Percentiles rank a stretch among this genome's conserved stretches.
These are phyloP conservation scores for Cytospora mali DNA, from an alignment of 2,329 filamentous ascomycete genomes.

Conservation along the genomic window DNA sequence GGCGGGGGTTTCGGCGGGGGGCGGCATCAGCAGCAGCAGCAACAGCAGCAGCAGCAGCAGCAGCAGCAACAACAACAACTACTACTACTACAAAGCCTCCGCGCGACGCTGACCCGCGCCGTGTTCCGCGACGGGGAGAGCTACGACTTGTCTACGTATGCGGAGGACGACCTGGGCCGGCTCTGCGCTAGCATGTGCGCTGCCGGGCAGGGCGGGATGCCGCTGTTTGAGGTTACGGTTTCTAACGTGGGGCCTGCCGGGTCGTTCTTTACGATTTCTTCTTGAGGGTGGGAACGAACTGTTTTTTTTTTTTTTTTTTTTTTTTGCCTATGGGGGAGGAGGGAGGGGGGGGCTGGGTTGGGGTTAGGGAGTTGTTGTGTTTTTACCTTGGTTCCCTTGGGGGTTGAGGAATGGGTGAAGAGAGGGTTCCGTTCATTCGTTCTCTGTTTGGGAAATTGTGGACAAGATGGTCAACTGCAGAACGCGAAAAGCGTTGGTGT, in stretches of 20 bases:
- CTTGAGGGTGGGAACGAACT: neutral
- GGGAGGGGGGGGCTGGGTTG: neutral
- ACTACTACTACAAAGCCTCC: too few species aligned
- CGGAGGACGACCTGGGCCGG: conserved; percentile 21
- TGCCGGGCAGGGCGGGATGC: conserved; percentile 3
- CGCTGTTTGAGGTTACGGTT: conserved; percentile 24
- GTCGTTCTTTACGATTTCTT: conserved; percentile 10
- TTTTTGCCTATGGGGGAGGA: too few species aligned
- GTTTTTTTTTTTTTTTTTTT: too few species aligned
- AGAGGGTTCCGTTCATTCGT: neutral
- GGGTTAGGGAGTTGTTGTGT: neutral
- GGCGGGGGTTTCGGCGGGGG: neutral
- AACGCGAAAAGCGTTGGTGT: neutral
- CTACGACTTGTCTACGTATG: conserved; percentile 23
- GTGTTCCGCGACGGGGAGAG: conserved; percentile 18
- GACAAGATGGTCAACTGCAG: too few species aligned
- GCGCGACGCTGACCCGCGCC: conserved; percentile 15
- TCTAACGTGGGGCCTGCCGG: neutral
- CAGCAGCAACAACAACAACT: too few species aligned
- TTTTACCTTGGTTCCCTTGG: neutral
- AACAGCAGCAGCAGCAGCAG: neutral
- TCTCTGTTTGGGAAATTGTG: too few species aligned
- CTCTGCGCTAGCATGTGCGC: conserved; percentile 15
- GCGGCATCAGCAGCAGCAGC: neutral
- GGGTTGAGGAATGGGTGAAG: neutral